These are phyloP conservation scores for Mucor velutinosus DNA, from an alignment of 371 early-diverging fungal genomes.

Conservation along the genomic window DNA sequence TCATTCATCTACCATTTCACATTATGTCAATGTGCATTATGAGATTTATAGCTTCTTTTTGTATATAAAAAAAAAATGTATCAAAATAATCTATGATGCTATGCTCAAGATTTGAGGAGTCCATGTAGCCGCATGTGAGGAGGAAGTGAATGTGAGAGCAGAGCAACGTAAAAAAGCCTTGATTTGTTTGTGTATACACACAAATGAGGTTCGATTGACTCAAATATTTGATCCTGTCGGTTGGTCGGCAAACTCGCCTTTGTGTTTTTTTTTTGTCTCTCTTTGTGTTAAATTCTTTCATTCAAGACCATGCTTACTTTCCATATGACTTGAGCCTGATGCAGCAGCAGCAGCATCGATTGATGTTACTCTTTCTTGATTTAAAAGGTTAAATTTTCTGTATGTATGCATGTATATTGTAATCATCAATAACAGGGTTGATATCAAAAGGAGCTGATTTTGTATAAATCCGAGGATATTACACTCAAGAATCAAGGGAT, in stretches of 20 bases:
- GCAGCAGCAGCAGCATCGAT: background rate
- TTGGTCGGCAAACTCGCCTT: background rate
- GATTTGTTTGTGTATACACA: background rate
- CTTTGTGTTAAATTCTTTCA: background rate
- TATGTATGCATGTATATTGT: background rate
- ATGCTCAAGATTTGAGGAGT: conserved; percentile 2
- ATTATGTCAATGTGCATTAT: background rate
- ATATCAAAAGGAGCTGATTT: background rate
- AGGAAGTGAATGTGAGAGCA: background rate
- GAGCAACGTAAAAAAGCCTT: background rate
- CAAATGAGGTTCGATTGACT: background rate
- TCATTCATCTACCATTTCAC: background rate
- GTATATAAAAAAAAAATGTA: background rate
- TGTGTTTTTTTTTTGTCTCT: too few species aligned
- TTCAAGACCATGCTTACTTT: background rate
- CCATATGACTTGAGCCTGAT: background rate
- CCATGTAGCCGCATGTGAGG: background rate
- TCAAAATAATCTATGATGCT: background rate
- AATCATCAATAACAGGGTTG: background rate
- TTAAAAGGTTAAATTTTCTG: conserved; percentile 1
- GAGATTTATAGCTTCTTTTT: background rate
- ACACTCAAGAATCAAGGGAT: background rate
- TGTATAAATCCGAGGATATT: background rate
- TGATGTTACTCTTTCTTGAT: background rate
- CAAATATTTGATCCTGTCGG: background rate